phyloP scores from a whole-genome alignment of 192 early-diverging fungal species.

The Backusella circina region DNA sequence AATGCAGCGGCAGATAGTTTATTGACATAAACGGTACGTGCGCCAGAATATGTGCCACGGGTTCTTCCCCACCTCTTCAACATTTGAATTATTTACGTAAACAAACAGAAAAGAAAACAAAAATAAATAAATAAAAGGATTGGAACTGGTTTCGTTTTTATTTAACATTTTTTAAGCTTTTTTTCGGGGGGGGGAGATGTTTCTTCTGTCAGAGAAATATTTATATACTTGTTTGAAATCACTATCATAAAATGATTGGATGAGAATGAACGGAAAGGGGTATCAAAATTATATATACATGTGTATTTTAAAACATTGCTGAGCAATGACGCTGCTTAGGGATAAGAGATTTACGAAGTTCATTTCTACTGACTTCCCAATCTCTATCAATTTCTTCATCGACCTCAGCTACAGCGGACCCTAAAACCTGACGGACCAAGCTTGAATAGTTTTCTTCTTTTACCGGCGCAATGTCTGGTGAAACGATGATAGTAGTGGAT shows the following conservation, averaged over 20 bases:
- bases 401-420: not conserved
- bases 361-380: constrained; percentile 3
- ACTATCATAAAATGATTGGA: not conserved
- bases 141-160: not conserved
- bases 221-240: not conserved
- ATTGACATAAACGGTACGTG: not conserved
- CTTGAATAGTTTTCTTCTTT: not conserved
- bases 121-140: not conserved
- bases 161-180: constrained; percentile 1
- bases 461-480: not conserved
- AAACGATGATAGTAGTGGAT: not conserved
- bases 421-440: not conserved
- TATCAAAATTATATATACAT: constrained; percentile 1
- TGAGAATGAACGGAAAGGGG: not conserved
- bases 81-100: not conserved
- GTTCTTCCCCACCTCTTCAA: not conserved
- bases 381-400: constrained; percentile 9
- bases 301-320: not conserved
- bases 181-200: not conserved
- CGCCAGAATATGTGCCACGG: not conserved
- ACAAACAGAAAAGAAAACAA: not conserved
- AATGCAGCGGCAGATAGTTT: not conserved
- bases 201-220: not conserved
- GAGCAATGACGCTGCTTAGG: not conserved
- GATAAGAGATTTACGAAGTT: not conserved